phyloP scores from a whole-genome alignment of 2,329 filamentous ascomycete species.

The Monosporascus sp. region DNA sequence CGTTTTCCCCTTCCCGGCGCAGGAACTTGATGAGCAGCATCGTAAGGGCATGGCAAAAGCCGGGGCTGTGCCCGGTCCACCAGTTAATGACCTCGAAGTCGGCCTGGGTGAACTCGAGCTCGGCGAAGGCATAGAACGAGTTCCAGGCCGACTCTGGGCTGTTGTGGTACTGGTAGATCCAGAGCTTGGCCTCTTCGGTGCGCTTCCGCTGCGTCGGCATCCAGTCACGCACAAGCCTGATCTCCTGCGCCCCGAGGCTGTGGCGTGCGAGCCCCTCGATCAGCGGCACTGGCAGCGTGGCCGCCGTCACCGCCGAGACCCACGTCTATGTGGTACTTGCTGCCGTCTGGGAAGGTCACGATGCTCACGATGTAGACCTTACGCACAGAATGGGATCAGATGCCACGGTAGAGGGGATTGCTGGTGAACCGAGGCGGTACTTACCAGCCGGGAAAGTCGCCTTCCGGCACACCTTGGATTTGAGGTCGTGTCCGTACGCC shows the following conservation, averaged over 20 bases:
- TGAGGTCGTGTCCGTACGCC: conserved; percentile 46
- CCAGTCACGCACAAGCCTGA: conserved; percentile 46
- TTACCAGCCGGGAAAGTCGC: conserved; percentile 42
- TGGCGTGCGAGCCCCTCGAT: conserved; percentile 34
- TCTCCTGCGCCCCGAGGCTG: conserved; percentile 51
- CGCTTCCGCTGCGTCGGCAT: conserved; percentile 39
- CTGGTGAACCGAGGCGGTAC: too few relatives aligned
- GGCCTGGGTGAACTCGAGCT: conserved; percentile 55
- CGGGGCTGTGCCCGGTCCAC: conserved; percentile 43
- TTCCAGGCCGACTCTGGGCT: conserved; percentile 46
- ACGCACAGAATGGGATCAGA: too few relatives aligned
- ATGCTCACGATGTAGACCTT: conserved; percentile 56
- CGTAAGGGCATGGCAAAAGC: conserved; percentile 48
- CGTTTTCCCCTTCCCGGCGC: conserved; percentile 28
- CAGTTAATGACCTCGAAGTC: conserved; percentile 61
- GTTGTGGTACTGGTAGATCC: conserved; percentile 60
- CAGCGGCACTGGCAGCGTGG: conserved; percentile 53
- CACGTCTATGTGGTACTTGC: conserved; percentile 53
- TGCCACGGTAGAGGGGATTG: too few relatives aligned
- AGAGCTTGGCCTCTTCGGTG: conserved; percentile 42
- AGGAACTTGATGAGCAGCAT: conserved; percentile 53
- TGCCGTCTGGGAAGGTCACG: conserved; percentile 43
- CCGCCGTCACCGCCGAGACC: conserved; percentile 59
- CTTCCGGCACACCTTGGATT: conserved; percentile 32
- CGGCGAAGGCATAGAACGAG: conserved; percentile 59